phyloP scores from a whole-genome alignment of 306 rosid species.

The Prosopis cineraria region DNA sequence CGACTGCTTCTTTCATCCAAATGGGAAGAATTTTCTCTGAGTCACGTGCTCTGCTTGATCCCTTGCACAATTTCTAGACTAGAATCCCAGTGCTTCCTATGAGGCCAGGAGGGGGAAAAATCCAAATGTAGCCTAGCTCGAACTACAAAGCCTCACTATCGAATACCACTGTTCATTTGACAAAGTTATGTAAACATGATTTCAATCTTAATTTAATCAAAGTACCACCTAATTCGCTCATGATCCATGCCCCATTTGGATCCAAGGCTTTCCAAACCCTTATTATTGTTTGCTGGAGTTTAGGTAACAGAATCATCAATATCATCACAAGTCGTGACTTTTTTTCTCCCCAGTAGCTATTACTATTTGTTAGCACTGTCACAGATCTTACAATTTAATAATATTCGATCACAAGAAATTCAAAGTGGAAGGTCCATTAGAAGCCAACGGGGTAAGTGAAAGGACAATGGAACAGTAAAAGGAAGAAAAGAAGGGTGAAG shows the following conservation, averaged over 20 bases:
- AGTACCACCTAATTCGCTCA: neutral
- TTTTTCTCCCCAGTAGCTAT: neutral
- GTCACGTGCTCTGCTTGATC: slow-evolving; percentile 6
- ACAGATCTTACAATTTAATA: neutral
- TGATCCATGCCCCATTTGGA: neutral
- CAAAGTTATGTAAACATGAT: neutral
- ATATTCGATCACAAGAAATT: neutral
- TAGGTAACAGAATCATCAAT: neutral
- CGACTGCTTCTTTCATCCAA: neutral
- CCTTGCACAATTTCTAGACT: neutral
- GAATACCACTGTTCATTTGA: neutral
- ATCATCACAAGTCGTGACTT: neutral
- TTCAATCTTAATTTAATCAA: neutral
- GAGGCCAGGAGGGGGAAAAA: neutral
- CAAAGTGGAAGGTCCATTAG: neutral
- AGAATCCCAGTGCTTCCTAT: neutral
- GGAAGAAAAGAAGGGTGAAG: neutral
- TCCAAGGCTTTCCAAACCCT: neutral
- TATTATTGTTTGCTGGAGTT: neutral
- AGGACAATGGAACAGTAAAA: slow-evolving; percentile 1
- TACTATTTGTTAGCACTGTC: neutral
- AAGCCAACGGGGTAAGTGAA: neutral
- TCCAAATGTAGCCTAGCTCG: neutral
- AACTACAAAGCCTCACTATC: neutral
- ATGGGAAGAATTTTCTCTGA: neutral